Base-by-base conservation (phyloP, 768 basidiomycete genomes). In the Trametes sanguinea region DNA sequence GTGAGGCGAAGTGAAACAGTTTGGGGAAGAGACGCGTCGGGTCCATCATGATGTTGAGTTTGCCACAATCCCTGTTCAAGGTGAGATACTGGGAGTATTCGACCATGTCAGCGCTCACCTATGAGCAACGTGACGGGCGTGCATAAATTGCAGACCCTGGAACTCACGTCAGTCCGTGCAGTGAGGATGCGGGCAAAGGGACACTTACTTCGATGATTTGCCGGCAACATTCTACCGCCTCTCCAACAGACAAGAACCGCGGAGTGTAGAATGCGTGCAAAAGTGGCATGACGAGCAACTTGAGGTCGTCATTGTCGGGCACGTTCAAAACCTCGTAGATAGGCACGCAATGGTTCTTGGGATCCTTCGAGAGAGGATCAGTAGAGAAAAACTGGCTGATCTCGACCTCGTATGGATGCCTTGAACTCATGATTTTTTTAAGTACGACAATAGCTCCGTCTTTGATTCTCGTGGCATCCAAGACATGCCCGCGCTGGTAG, bases 71-170 rank as follows among this genome's bases (percentile, higher is more conserved):
- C 10, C 63, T 67, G 42, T 1, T 3, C 11, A 30, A 39, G 14
- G 51, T 43, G 22, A 22, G 22, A 22, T 22, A 22, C 22, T 22
- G 32, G 10, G 10, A 37, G 35, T 11, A 6, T 37, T 37, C 9
- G n/a, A 13, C 39, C 29, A 6, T 16, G 33, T 2, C 30, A 29
- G 35, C n/a, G 46, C 72, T 2, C 44, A 76, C 76, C 74, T 57
- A 57, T 78, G 77, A 8, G 76, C 76, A 3, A 77, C 63, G 11
- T 65, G 64, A 51, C 76, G 67, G 4, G 67, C 59, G 61, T 79
- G 76, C 67, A 77, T 73, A 56, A 76, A 76, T 33, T 67, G 64
- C 2, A 78, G 54, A 0, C 76, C 76, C 76, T 77, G 27, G 6
- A 10, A 4, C 6, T 30, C 6, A 10, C 27, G 27, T 8, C 8